phyloP scores from a whole-genome alignment of 257 asterid genomes.

The Gentiana macrophylla region DNA sequence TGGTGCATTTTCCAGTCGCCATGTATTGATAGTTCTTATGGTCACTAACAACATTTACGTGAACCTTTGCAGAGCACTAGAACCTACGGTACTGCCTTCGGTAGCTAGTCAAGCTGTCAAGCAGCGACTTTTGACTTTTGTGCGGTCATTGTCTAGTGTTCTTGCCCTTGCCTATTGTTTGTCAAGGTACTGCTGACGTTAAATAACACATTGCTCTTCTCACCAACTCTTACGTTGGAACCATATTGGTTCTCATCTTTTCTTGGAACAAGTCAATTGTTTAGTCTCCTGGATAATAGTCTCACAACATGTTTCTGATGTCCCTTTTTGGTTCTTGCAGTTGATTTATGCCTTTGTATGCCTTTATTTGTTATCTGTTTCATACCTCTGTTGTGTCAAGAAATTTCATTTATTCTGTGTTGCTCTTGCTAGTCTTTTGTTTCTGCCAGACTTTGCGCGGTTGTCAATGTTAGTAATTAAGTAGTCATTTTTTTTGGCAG shows the following conservation, averaged over 20 bases:
- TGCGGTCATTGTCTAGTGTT: slow-evolving; percentile 23
- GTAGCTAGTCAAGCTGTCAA: slow-evolving; percentile 22
- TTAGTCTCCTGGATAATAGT: not conserved
- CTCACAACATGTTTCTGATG: not conserved
- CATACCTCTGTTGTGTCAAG: no score
- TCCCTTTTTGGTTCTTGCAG: not conserved
- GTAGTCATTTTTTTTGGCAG: slow-evolving; percentile 12
- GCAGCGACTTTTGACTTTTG: slow-evolving; percentile 20
- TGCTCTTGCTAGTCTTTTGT: no score
- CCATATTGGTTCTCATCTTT: not conserved
- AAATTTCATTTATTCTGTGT: not conserved
- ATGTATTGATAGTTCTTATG: not conserved
- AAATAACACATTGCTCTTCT: no score
- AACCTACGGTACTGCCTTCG: slow-evolving; percentile 20
- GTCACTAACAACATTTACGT: not conserved
- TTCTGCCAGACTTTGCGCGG: no score
- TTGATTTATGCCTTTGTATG: not conserved
- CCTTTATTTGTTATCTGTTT: not conserved
- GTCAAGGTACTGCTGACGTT: slow-evolving; percentile 17
- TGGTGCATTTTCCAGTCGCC: not conserved
- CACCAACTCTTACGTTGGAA: not conserved
- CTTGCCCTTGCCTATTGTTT: slow-evolving; percentile 24
- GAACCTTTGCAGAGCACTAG: slow-evolving; percentile 18
- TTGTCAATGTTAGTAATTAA: not conserved
- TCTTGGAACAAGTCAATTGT: not conserved